These are phyloP conservation scores for Diutina scorzettiae DNA, from an alignment of 1,139 yeast species.

Conservation along the genomic window DNA sequence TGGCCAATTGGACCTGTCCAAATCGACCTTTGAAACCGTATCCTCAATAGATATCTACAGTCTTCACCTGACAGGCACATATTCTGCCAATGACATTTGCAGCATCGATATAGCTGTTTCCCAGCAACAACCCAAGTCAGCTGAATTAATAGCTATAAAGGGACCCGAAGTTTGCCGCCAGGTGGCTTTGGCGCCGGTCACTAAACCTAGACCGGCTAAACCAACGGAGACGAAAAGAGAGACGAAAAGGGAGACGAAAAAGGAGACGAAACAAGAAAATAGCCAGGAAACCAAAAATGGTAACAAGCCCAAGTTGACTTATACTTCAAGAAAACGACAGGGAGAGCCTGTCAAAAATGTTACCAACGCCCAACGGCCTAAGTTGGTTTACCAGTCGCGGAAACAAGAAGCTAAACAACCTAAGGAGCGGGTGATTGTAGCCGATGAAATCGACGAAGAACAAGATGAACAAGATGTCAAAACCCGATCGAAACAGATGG, in stretches of 20 bases:
- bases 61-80: neutral
- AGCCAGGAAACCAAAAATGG: no score
- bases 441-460: neutral
- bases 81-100: neutral
- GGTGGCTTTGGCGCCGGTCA: no score
- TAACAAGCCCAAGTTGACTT: neutral
- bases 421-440: neutral
- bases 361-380: neutral
- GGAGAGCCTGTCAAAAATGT: neutral
- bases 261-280: neutral
- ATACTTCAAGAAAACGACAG: conserved; percentile 1
- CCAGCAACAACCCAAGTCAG: neutral
- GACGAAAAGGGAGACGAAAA: no score
- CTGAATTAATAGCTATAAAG: no score
- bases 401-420: neutral
- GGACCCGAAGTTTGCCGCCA: no score
- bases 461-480: neutral
- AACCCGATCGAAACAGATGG: neutral
- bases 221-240: no score
- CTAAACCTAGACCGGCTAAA: no score
- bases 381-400: neutral
- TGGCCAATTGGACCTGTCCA: neutral
- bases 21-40: neutral
- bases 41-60: neutral
- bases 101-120: no score